Conservation (phyloP, 2,329 filamentous ascomycete genomes). For the Scleromitrula shiraiana region DNA sequence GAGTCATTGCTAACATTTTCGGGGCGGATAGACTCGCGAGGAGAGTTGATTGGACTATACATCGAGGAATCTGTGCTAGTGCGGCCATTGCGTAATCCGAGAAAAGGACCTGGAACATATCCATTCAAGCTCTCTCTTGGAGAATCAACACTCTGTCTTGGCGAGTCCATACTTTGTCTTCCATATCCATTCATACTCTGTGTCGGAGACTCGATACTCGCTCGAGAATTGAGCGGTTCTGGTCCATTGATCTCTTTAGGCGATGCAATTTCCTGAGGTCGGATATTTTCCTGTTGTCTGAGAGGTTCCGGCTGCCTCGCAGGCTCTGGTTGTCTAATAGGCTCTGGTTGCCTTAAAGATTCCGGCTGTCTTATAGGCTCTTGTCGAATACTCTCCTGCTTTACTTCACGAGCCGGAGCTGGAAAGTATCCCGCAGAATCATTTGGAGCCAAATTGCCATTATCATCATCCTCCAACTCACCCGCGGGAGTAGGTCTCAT, state of each 20-base stretch:
- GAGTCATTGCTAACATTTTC: background rate
- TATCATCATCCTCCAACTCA: slow-evolving; percentile 72
- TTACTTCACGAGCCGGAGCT: slow-evolving; percentile 41
- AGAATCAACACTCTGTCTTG: background rate
- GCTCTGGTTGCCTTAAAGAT: background rate
- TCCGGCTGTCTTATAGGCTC: background rate
- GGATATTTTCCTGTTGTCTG: background rate
- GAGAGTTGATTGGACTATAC: slow-evolving; percentile 67
- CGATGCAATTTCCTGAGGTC: background rate
- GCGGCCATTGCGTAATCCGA: slow-evolving; percentile 46
- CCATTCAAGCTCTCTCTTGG: background rate
- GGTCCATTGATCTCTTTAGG: no score
- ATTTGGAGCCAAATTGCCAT: slow-evolving; percentile 57
- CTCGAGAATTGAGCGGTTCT: no score
- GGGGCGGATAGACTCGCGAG: slow-evolving; percentile 43
- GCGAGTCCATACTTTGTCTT: background rate
- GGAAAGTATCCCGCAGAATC: slow-evolving; percentile 61
- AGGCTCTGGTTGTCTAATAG: background rate
- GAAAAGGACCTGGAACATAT: slow-evolving; percentile 41
- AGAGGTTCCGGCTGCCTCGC: background rate
- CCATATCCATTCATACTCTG: background rate
- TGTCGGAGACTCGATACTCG: background rate
- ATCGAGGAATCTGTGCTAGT: slow-evolving; percentile 63
- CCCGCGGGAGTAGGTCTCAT: slow-evolving; percentile 67
- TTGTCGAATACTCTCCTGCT: slow-evolving; percentile 25